phyloP scores from a whole-genome alignment of 2,329 filamentous ascomycete species.

The Aspergillus neotritici region DNA sequence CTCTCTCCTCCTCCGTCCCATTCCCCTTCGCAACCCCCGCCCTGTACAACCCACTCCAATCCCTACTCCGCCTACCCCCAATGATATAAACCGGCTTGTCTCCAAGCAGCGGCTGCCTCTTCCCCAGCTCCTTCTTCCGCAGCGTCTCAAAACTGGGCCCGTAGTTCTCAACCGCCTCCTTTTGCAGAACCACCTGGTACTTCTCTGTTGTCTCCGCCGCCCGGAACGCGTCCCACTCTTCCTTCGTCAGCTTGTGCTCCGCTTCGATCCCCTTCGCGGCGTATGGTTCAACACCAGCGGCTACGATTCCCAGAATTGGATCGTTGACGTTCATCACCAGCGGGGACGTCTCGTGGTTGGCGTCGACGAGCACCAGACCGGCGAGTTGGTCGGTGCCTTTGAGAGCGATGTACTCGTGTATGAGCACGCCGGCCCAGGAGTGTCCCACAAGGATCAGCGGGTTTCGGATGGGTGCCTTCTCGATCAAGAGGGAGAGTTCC shows the following conservation, averaged over 20 bases:
- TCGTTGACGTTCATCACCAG: slow-evolving; percentile 11
- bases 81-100: slow-evolving; percentile 23
- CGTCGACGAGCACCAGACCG: slow-evolving; percentile 14
- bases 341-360: slow-evolving; percentile 14
- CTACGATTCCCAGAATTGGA: slow-evolving; percentile 9
- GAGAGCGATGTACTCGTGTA: slow-evolving; percentile 12
- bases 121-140: slow-evolving; percentile 21
- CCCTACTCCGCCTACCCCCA: slow-evolving; percentile 21
- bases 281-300: slow-evolving; percentile 12
- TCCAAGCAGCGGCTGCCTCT: slow-evolving; percentile 21
- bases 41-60: slow-evolving; percentile 27
- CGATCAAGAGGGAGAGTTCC: slow-evolving; percentile 8
- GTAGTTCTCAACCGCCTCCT: slow-evolving; percentile 6
- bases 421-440: slow-evolving; percentile 14
- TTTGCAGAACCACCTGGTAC: not conserved
- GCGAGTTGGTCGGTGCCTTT: slow-evolving; percentile 7
- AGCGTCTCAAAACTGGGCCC: slow-evolving; percentile 21
- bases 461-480: slow-evolving; percentile 5
- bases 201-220: slow-evolving; percentile 15
- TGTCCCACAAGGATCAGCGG: slow-evolving; percentile 13
- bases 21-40: slow-evolving; percentile 29
- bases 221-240: slow-evolving; percentile 12
- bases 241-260: slow-evolving; percentile 3
- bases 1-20: slow-evolving; percentile 30
- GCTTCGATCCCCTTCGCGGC: slow-evolving; percentile 12